Evolutionary conservation across 805 yeast species (phyloP).

Genomic region (Yamadazyma sp.): DNA sequence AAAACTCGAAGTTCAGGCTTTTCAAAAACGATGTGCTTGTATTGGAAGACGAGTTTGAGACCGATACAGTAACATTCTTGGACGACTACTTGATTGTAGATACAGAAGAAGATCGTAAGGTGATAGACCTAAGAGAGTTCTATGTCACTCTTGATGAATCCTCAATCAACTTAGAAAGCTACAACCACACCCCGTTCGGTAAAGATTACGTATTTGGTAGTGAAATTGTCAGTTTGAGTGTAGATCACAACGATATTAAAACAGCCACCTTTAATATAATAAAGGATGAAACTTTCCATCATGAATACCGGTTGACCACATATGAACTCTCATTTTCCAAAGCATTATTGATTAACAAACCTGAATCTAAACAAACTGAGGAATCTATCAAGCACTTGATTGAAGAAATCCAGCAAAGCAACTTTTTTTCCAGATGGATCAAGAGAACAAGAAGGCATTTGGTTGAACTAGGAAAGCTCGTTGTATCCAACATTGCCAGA

Average conservation of each 20-base stretch:
- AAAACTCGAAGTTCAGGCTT: conserved; percentile 6
- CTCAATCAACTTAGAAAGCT: conserved; percentile 13
- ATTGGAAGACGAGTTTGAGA: conserved; percentile 13
- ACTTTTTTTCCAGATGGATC: conserved; percentile 27
- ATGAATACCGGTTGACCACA: conserved; percentile 1
- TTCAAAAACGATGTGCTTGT: conserved; percentile 8
- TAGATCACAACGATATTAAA: conserved; percentile 5
- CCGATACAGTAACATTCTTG: conserved; percentile 3
- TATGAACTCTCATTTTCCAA: conserved; percentile 10
- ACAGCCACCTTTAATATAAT: conserved; percentile 4
- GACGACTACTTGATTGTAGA: conserved; percentile 10
- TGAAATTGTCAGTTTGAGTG: conserved; percentile 6
- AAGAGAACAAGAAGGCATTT: conserved; percentile 33
- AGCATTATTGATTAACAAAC: conserved; percentile 26
- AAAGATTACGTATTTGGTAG: conserved; percentile 13
- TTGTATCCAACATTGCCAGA: conserved; percentile 15
- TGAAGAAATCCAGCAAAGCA: conserved; percentile 24
- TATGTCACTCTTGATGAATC: conserved; percentile 12
- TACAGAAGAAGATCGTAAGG: conserved; percentile 11
- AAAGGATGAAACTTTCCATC: conserved; percentile 1
- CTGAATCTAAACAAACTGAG: conserved; percentile 26
- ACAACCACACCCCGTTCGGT: conserved; percentile 1
- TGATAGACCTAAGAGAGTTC: conserved; percentile 13
- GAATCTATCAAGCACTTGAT: conserved; percentile 33
- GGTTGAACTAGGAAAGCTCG: conserved; percentile 30